Percentiles rank a stretch among this genome's conserved stretches.
These are phyloP conservation scores for Tulasnella sp. DNA, from an alignment of 768 basidiomycete species.

Conservation along the genomic window DNA sequence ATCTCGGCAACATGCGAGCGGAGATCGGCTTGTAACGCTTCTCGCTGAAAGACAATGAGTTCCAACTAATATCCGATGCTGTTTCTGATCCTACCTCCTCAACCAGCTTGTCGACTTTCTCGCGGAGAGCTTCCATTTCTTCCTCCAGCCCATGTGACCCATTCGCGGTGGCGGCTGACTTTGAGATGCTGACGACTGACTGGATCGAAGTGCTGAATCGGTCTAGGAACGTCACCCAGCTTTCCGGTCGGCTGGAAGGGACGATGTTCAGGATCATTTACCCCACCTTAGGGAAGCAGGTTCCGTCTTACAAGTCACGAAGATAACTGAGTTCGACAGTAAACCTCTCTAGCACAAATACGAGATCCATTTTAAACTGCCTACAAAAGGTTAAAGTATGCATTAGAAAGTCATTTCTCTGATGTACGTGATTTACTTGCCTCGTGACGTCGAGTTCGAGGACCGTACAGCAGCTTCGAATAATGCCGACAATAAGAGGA, in stretches of 20 bases:
- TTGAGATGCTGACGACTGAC: constrained; percentile 57
- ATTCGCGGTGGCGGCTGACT: constrained; percentile 41
- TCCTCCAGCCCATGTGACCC: constrained; percentile 45
- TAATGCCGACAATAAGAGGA: constrained; percentile 51
- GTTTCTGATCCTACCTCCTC: constrained; percentile 46
- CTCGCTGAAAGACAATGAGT: not conserved
- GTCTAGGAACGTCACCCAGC: constrained; percentile 56
- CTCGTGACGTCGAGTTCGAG: constrained; percentile 52
- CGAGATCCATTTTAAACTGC: constrained; percentile 51
- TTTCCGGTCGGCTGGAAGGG: constrained; percentile 46
- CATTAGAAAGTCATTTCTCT: not conserved
- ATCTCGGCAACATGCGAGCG: constrained; percentile 60
- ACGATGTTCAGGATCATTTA: constrained; percentile 14
- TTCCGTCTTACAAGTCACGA: constrained; percentile 54
- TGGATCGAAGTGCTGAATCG: constrained; percentile 53
- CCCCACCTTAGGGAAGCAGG: not conserved
- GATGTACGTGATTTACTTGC: constrained; percentile 38
- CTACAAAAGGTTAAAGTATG: constrained; percentile 32
- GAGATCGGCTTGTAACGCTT: constrained; percentile 27
- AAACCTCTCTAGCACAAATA: constrained; percentile 57
- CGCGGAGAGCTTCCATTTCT: constrained; percentile 53
- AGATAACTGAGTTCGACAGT: constrained; percentile 50
- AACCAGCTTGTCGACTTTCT: constrained; percentile 53
- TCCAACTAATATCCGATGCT: not conserved
- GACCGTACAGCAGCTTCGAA: constrained; percentile 49